These are phyloP conservation scores for Halocafeteria seosinensis DNA, from an alignment of 108 stramenopile genomes.

Conservation along the genomic window DNA sequence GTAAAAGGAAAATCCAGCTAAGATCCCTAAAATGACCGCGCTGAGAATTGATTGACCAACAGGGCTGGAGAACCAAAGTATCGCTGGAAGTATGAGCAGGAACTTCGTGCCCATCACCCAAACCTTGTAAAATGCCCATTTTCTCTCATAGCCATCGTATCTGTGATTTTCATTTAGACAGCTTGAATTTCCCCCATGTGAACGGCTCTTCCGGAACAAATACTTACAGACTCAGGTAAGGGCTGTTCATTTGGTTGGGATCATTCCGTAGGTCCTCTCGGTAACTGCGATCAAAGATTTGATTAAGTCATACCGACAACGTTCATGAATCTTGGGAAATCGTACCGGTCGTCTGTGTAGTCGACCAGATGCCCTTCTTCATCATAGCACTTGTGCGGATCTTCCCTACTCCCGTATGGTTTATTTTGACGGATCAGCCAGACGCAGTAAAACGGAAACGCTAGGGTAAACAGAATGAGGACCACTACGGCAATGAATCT, in stretches of 20 bases:
- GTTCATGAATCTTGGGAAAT: too few species aligned
- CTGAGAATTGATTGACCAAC: not conserved
- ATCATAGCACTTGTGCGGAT: not conserved
- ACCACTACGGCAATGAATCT: not conserved
- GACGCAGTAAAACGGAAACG: not conserved
- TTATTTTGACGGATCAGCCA: not conserved
- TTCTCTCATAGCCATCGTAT: not conserved
- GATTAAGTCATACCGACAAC: too few species aligned
- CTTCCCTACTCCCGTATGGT: not conserved
- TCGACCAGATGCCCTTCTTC: not conserved
- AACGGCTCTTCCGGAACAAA: too few species aligned
- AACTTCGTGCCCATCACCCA: not conserved
- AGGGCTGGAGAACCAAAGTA: not conserved
- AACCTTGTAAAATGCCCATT: not conserved
- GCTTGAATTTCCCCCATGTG: too few species aligned
- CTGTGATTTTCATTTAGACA: too few species aligned
- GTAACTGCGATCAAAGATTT: too few species aligned
- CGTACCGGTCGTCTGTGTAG: not conserved
- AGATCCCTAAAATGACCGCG: not conserved
- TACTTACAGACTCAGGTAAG: not conserved
- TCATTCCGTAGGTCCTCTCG: not conserved
- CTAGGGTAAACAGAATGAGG: not conserved
- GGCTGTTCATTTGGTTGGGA: not conserved
- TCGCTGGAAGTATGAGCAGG: not conserved
- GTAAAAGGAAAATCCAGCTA: not conserved